Evolutionary conservation across 225 moss, liverwort and hornwort genomes (phyloP).

Genomic region (Pseudisothecium myosuroides): DNA sequence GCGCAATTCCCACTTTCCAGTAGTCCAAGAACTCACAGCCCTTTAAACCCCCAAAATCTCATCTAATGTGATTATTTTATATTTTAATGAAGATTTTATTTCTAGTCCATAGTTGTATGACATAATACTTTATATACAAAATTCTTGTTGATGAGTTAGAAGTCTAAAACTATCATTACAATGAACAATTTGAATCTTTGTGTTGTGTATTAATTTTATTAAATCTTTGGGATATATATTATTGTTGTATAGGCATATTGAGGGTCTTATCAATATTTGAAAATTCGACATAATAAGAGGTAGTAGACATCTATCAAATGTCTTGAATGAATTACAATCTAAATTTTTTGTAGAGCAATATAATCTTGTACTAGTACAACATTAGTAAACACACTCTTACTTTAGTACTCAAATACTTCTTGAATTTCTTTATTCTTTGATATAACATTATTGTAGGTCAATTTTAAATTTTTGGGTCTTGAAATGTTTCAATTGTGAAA

Average conservation of each 20-base stretch:
- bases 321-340: background rate
- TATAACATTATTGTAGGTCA: background rate
- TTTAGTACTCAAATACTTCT: background rate
- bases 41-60: no score
- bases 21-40: no score
- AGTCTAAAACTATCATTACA: background rate
- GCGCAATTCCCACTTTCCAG: no score
- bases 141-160: background rate
- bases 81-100: background rate
- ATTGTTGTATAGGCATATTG: background rate
- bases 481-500: background rate
- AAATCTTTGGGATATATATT: background rate
- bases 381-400: background rate
- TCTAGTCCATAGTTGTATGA: background rate
- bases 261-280: background rate
- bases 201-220: background rate
- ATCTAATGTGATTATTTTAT: no score
- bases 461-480: background rate
- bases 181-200: background rate
- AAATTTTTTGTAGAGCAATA: background rate
- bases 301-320: background rate
- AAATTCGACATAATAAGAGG: background rate
- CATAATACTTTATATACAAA: background rate
- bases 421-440: background rate
- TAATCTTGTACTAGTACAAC: rapidly evolving